Percentiles rank a stretch among this genome's conserved stretches.
phyloP scores from a whole-genome alignment of 2,329 filamentous ascomycete genomes.

The Pseudocercospora macadamiae region DNA sequence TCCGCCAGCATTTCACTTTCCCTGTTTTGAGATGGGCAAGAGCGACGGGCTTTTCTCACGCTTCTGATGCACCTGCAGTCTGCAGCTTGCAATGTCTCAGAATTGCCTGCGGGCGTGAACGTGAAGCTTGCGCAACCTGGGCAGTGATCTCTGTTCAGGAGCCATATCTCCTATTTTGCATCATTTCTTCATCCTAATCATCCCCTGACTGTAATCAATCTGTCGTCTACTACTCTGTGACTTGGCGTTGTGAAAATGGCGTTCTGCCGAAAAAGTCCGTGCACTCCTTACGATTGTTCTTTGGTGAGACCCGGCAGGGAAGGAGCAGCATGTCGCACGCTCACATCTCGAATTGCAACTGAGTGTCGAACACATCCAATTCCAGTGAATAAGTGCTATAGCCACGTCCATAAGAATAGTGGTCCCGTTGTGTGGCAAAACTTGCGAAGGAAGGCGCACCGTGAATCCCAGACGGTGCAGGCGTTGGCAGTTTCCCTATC shows the following conservation, averaged over 20 bases:
- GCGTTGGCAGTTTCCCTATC: neutral
- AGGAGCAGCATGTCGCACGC: constrained; percentile 18
- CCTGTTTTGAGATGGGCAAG: too few relatives aligned
- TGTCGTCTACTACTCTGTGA: neutral
- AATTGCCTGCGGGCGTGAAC: too few relatives aligned
- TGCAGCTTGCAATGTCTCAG: too few relatives aligned
- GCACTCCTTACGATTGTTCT: constrained; percentile 21
- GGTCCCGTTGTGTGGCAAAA: neutral
- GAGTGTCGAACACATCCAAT: constrained; percentile 8
- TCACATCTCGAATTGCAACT: constrained; percentile 4
- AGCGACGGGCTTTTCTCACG: too few relatives aligned
- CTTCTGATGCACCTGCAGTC: too few relatives aligned
- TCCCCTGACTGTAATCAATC: neutral
- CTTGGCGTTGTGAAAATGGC: neutral
- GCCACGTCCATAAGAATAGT: neutral
- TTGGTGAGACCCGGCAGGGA: constrained; percentile 12
- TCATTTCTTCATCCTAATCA: neutral
- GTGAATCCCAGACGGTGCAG: neutral
- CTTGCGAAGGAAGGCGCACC: neutral
- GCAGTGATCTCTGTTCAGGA: too few relatives aligned
- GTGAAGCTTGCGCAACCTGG: too few relatives aligned
- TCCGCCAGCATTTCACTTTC: too few relatives aligned
- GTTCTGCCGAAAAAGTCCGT: constrained; percentile 2
- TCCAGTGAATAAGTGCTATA: neutral
- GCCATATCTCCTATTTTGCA: neutral